Base-by-base conservation (phyloP, 306 rosid genomes). In the Citrullus amarus region DNA sequence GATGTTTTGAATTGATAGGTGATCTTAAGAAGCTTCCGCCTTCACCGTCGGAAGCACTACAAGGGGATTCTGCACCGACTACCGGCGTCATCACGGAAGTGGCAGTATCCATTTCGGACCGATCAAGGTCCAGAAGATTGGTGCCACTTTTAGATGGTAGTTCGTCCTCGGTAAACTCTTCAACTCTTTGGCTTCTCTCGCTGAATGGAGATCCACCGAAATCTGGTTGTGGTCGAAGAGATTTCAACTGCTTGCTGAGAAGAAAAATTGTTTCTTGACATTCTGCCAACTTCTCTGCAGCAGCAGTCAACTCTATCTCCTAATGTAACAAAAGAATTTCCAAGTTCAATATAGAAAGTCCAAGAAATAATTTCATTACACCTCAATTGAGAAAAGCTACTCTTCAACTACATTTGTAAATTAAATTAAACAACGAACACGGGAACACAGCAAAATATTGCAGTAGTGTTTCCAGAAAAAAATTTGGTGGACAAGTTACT, bases 251-350 rank as follows among this genome's bases (percentile, higher is more conserved):
- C 90, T 90, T 96, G 65, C 98, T 93, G 12, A 96, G 93, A 86
- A 96, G 96, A 86, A 83, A 88, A 80, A 96, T 96, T 80, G 97
- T 96, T 90, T 96, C 98, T 76, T 96, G 99, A 90, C 99, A 96
- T 87, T 92, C 99, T 0, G 98, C 97, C 76, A 92, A 90, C 88
- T 96, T 96, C 80, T 96, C 96, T 32, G 98, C 93, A 3, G 99
- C 99, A 11, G 95, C 89, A 51, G 91, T 77, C 84, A 96, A 85
- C 66, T 96, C 98, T 78, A 56, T 88, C 75, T 92, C 98, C 99
- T 96, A 82, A 79, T 72, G 57, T 16, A 41, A 81, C 77, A 81
- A 8, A 67, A 84, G 60, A 56, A 68, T 16, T 13, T 6, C 43
- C 66, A 0, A 61, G 67, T 79, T 66, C 54, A 65, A 65, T 55